These are phyloP conservation scores for Alloteropsis semialata DNA, from an alignment of 176 grass and related monocot species.

Conservation along the genomic window DNA sequence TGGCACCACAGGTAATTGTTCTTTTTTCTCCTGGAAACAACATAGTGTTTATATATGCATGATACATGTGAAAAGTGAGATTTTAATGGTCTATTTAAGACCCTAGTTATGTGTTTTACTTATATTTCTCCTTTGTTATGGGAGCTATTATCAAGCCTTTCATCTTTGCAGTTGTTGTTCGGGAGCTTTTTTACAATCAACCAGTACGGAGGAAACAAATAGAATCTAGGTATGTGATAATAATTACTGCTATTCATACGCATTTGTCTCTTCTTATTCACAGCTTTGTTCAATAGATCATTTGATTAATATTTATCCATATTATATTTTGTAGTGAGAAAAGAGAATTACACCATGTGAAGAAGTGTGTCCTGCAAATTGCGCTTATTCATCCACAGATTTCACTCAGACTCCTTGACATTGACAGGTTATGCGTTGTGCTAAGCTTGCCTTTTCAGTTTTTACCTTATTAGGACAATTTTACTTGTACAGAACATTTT, in stretches of 20 bases:
- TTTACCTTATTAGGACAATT: conserved; percentile 20
- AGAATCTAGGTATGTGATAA: conserved; percentile 58
- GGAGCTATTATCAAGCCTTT: neutral
- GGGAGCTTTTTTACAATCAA: conserved; percentile 94
- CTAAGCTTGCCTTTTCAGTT: neutral
- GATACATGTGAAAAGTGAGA: conserved; percentile 6
- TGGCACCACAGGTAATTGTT: conserved; percentile 77
- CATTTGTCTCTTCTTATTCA: conserved; percentile 27
- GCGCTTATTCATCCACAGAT: conserved; percentile 82
- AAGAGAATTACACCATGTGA: conserved; percentile 74
- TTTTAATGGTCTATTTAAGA: neutral
- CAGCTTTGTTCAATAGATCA: conserved; percentile 8
- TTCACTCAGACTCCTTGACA: conserved; percentile 78
- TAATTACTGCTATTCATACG: neutral
- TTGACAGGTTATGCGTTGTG: conserved; percentile 55
- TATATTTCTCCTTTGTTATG: neutral
- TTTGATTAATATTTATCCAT: conserved; percentile 27
- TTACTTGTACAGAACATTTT: conserved; percentile 3
- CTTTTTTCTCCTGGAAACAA: conserved; percentile 25
- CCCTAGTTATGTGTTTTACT: neutral
- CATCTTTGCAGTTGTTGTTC: conserved; percentile 69
- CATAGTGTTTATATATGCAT: neutral
- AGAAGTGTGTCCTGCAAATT: conserved; percentile 72
- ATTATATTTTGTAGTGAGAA: conserved; percentile 58
- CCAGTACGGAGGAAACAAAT: conserved; percentile 92